phyloP scores from a whole-genome alignment of 73 alveolate genomes.

The Paramecium primaurelia region DNA sequence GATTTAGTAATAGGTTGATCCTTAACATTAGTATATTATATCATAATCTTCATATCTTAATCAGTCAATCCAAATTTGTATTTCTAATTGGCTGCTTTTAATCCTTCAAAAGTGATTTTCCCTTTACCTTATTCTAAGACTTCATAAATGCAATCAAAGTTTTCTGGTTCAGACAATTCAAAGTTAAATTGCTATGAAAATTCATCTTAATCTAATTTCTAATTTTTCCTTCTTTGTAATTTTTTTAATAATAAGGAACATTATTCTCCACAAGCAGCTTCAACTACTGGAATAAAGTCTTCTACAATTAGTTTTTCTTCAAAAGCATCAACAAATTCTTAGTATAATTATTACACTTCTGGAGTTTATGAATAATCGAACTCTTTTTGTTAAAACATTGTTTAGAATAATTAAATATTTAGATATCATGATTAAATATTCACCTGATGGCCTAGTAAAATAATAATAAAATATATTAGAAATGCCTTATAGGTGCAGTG shows the following conservation, averaged over 20 bases:
- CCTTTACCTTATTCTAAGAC: conserved; percentile 47
- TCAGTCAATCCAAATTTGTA: conserved; percentile 38
- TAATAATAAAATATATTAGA: background rate
- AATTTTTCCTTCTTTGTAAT: background rate
- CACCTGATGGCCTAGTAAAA: background rate
- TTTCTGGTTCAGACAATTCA: background rate
- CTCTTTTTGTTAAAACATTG: conserved; percentile 42
- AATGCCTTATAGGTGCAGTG: background rate
- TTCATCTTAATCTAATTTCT: conserved; percentile 5
- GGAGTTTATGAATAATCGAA: conserved; percentile 52
- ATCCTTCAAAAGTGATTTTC: background rate
- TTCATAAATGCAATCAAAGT: conserved; percentile 27
- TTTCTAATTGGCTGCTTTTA: background rate
- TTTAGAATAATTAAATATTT: background rate
- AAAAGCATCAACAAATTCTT: conserved; percentile 32
- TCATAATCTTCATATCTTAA: conserved; percentile 22
- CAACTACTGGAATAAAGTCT: background rate
- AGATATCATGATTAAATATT: background rate
- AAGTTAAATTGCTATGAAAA: background rate
- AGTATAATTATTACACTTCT: conserved; percentile 6
- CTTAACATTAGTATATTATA: background rate
- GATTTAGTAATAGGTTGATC: conserved; percentile 32
- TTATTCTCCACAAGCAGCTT: conserved; percentile 27
- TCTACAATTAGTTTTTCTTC: background rate
- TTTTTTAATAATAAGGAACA: background rate